These are phyloP conservation scores for Ottelia alismoides DNA, from an alignment of 106 monocot species.

Conservation along the genomic window DNA sequence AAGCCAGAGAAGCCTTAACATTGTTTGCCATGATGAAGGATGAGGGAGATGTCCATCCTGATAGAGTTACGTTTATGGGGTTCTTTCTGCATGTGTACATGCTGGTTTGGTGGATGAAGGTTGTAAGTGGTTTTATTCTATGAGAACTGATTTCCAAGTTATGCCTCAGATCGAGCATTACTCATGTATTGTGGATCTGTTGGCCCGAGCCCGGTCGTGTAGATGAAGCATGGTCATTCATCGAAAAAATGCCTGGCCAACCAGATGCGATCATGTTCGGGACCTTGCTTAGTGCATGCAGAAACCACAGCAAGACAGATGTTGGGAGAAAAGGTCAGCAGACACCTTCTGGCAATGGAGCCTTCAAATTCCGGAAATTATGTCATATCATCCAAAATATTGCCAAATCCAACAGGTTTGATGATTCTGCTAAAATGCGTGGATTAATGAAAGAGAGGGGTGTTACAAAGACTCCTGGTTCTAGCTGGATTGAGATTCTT, in stretches of 20 bases:
- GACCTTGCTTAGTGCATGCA: conserved; percentile 58
- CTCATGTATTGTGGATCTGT: conserved; percentile 83
- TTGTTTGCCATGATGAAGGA: conserved; percentile 48
- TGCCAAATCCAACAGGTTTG: conserved; percentile 47
- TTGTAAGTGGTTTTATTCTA: conserved; percentile 45
- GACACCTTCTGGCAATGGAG: conserved; percentile 53
- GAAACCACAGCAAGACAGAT: conserved; percentile 42
- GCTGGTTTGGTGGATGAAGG: conserved; percentile 64
- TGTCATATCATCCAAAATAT: conserved; percentile 73
- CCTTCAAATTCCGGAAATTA: conserved; percentile 86
- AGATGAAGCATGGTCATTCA: conserved; percentile 67
- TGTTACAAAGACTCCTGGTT: conserved; percentile 66
- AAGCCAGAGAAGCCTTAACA: conserved; percentile 34
- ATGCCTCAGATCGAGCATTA: conserved; percentile 76
- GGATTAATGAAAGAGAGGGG: conserved; percentile 92
- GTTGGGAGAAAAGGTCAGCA: conserved; percentile 65
- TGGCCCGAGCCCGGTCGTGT: conserved; percentile 65
- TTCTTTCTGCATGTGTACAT: conserved; percentile 88
- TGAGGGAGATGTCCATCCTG: conserved; percentile 32
- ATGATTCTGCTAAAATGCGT: conserved; percentile 76
- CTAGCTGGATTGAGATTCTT: conserved; percentile 82
- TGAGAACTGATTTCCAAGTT: conserved; percentile 33
- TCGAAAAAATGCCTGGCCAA: conserved; percentile 36
- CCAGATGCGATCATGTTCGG: conserved; percentile 69
- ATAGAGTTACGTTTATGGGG: conserved; percentile 77